Base-by-base conservation (phyloP, 306 rosid species). In the Inga oerstediana region DNA sequence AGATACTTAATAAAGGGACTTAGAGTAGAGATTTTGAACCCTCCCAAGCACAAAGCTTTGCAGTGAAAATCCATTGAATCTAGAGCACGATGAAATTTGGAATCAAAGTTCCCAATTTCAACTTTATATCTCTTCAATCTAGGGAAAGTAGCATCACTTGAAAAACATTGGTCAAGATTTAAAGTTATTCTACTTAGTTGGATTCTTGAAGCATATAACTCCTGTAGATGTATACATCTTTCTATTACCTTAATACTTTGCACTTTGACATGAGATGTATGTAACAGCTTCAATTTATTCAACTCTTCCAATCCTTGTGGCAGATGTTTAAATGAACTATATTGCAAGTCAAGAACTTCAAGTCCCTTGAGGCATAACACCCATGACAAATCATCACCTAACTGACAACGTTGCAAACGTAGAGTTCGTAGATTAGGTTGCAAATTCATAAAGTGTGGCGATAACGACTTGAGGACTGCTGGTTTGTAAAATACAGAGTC, bases 401-500 rank as follows among this genome's bases (percentile, higher is more conserved):
- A 61, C 14, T 8, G 0, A 5, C 24, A 77, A 0, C 0, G 0
- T 1, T 4, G 0, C 1, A 61, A 22, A 10, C 17, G 5, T 6
- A 77, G 9, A 45, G 24, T 22, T 9, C 5, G 72, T 61, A 77
- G 72, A 27, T 77, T 77, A 5, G 72, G 4, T 7, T 27, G 70
- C 0, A 22, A 61, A 24, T 11, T 10, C 35, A 61, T 3, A 24
- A 37, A 24, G 32, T 0, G 0, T 66, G 72, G 11, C 11, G 13
- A 15, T 34, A 37, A 66, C 20, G 62, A 56, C 22, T 2, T 0
- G 11, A 2, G 4, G 7, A 16, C n/a, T 5, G 0, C 8, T 17
- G 1, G 0, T 13, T 3, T 0, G 3, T 3, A 1, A 0, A 30
- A 0, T 7, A 0, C 3, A 0, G 3, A 0, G 7, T 19, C 2